Conservation (phyloP, 1,284 basidiomycete species). For the Ganoderma leucocontextum region DNA sequence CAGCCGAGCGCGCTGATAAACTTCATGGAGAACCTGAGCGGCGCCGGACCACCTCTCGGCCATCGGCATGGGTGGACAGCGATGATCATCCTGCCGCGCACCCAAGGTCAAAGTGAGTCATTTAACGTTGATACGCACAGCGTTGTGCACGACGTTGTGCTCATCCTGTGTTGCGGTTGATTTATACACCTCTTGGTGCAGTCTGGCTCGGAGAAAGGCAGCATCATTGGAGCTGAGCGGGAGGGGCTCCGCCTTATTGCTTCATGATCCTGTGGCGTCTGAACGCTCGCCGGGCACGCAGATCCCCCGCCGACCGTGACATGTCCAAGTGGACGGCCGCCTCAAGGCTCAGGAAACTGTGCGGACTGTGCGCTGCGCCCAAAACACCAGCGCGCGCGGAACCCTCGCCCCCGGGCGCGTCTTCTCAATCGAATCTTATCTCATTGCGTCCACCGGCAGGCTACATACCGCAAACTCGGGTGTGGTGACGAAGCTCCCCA, state of each 20-base stretch:
- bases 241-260: conserved; percentile 8
- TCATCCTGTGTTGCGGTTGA: conserved; percentile 27
- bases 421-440: no score
- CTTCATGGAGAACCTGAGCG: conserved; percentile 45
- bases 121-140: neutral
- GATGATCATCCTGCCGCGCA: conserved; percentile 31
- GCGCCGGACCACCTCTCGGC: conserved; percentile 43
- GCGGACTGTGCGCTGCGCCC: conserved; percentile 50
- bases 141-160: neutral
- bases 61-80: conserved; percentile 27
- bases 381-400: conserved; percentile 47
- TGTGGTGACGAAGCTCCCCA: conserved; percentile 45
- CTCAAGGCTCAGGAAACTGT: conserved; percentile 49
- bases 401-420: conserved; percentile 47
- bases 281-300: conserved; percentile 43
- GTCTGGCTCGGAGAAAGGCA: conserved; percentile 52
- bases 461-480: neutral
- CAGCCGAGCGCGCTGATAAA: conserved; percentile 42
- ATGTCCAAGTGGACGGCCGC: conserved; percentile 63
- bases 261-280: neutral
- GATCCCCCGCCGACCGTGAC: conserved; percentile 71
- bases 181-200: conserved; percentile 35
- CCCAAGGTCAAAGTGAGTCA: conserved; percentile 42
- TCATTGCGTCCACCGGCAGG: neutral
- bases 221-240: conserved; percentile 59